Evolutionary conservation across 1,284 basidiomycete genomes (phyloP).

Genomic region (Sporisorium exsertum): DNA sequence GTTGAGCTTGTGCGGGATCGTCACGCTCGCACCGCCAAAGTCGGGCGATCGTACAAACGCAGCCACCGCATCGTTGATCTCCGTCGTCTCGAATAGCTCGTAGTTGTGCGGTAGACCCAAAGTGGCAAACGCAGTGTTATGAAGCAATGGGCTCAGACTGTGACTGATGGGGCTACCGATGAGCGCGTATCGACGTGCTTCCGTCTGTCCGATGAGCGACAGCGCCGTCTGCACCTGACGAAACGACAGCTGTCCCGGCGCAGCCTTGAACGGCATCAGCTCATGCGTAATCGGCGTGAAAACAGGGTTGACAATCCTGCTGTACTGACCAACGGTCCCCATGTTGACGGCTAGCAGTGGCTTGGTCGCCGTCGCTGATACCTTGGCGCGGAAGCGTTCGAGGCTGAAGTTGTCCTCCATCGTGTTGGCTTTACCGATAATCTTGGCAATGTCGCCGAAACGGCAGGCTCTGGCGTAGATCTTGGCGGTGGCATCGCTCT

Average conservation of each 20-base stretch:
- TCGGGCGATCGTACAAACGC: conserved; percentile 76
- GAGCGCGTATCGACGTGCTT: conserved; percentile 81
- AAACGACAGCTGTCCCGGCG: conserved; percentile 92
- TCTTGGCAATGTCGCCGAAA: conserved; percentile 87
- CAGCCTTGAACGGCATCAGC: conserved; percentile 80
- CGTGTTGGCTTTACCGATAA: conserved; percentile 84
- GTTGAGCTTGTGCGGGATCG: conserved; percentile 70
- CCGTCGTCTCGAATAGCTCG: conserved; percentile 78
- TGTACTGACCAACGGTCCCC: conserved; percentile 85
- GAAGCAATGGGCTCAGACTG: conserved; percentile 90
- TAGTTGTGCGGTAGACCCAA: conserved; percentile 79
- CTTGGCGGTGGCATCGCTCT: conserved; percentile 75
- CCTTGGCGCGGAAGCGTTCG: conserved; percentile 78
- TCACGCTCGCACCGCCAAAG: conserved; percentile 96
- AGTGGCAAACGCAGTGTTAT: conserved; percentile 86
- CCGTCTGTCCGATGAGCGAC: conserved; percentile 82
- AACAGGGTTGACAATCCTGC: conserved; percentile 82
- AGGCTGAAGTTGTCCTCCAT: conserved; percentile 85
- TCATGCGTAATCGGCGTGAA: conserved; percentile 92
- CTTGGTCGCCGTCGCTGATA: conserved; percentile 34
- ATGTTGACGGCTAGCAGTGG: conserved; percentile 96
- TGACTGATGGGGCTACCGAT: conserved; percentile 89
- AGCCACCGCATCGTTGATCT: conserved; percentile 78
- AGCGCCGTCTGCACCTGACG: conserved; percentile 84
- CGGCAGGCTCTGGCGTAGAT: conserved; percentile 50